Conservation (phyloP, 306 rosid species). For the Quercus aquifolioides region DNA sequence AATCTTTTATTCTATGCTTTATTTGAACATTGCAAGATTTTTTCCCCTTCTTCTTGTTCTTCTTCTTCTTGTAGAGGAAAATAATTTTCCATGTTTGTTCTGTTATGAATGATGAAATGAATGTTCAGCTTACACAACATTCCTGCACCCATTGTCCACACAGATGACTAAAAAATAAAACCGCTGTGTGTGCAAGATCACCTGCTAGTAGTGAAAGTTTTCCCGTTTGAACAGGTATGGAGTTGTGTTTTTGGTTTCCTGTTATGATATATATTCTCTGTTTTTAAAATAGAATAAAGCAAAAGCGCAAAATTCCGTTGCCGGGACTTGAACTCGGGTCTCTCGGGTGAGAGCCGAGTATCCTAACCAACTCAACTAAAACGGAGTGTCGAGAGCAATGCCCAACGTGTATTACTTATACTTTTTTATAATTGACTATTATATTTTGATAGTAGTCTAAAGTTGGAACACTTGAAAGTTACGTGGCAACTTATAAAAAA, state of each 20-base stretch:
- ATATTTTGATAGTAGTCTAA: no score
- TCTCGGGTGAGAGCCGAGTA: conserved; percentile 1
- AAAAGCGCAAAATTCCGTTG: not conserved
- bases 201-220: no score
- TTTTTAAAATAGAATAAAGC: no score
- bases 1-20: not conserved
- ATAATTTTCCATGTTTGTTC: not conserved
- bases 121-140: not conserved
- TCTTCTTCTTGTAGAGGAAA: not conserved
- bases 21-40: not conserved
- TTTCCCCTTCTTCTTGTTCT: not conserved
- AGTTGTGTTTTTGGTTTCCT: no score
- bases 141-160: no score
- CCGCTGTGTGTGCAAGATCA: no score
- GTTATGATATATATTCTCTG: no score
- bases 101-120: not conserved
- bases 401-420: not conserved
- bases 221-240: no score
- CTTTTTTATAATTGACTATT: no score
- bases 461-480: no score
- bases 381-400: not conserved
- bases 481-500: no score
- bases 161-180: no score
- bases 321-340: not conserved
- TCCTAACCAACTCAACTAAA: not conserved